Evolutionary conservation across 1,284 basidiomycete genomes (phyloP).

Genomic region (Apiotrichum porosum): DNA sequence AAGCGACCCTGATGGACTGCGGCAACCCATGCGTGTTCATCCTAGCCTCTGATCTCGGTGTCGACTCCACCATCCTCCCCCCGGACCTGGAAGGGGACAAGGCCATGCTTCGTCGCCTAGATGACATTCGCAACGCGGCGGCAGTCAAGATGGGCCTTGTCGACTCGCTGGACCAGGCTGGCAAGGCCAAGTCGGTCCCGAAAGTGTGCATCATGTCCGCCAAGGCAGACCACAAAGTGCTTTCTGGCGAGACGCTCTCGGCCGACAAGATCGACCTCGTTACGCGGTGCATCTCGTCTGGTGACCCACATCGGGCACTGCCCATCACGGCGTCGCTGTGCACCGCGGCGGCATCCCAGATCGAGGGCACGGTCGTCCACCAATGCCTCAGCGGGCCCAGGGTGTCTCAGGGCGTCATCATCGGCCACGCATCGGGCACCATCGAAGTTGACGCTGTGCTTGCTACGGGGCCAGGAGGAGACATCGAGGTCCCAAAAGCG

Average conservation of each 20-base stretch:
- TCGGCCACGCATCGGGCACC: slow-evolving; percentile 61
- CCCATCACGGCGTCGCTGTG: slow-evolving; percentile 70
- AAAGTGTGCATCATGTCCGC: slow-evolving; percentile 61
- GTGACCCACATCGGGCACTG: slow-evolving; percentile 64
- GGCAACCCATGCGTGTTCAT: slow-evolving; percentile 70
- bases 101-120: background rate
- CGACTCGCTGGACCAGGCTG: slow-evolving; percentile 54
- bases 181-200: slow-evolving; percentile 52
- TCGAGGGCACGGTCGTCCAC: slow-evolving; percentile 56
- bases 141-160: slow-evolving; percentile 63
- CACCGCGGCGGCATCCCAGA: slow-evolving; percentile 60
- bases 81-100: slow-evolving; percentile 50
- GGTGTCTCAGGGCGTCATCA: slow-evolving; percentile 47
- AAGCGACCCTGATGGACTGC: slow-evolving; percentile 61
- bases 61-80: slow-evolving; percentile 40
- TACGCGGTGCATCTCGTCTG: slow-evolving; percentile 66
- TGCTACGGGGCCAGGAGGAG: slow-evolving; percentile 2
- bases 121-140: slow-evolving; percentile 54
- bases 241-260: slow-evolving; percentile 25
- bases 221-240: slow-evolving; percentile 29
- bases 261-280: slow-evolving; percentile 53
- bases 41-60: slow-evolving; percentile 50
- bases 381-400: slow-evolving; percentile 34
- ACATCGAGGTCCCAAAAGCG: slow-evolving; percentile 55
- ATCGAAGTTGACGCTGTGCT: slow-evolving; percentile 59